Conservation (phyloP, 495 filamentous ascomycete genomes). For the Elasticomyces elasticus region DNA sequence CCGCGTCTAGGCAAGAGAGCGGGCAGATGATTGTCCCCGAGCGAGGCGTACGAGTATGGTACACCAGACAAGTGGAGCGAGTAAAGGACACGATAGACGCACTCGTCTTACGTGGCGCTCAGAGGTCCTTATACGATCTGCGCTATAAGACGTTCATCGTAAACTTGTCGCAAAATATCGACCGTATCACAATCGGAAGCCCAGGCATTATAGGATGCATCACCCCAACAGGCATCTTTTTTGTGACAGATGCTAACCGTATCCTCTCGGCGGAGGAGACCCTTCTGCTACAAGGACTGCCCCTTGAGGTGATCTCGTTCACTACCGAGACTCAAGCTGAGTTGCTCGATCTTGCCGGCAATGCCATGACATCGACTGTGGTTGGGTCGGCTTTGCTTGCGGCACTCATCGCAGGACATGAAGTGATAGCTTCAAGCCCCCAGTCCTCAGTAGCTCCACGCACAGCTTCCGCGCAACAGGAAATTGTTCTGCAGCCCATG, state of each 20-base stretch:
- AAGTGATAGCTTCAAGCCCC: conserved; percentile 1
- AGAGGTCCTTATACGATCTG: conserved; percentile 40
- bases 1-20: conserved; percentile 28
- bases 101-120: conserved; percentile 38
- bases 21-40: conserved; percentile 44
- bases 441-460: not conserved
- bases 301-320: conserved; percentile 50
- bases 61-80: conserved; percentile 42
- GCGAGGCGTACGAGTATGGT: conserved; percentile 44
- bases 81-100: conserved; percentile 63
- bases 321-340: conserved; percentile 54
- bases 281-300: conserved; percentile 62
- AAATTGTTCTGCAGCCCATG: not conserved
- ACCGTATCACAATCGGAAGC: conserved; percentile 52
- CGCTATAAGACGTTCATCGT: conserved; percentile 53
- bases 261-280: conserved; percentile 57
- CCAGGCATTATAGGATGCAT: conserved; percentile 59
- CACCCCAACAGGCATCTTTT: conserved; percentile 58
- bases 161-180: conserved; percentile 71
- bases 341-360: conserved; percentile 65
- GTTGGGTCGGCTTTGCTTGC: conserved; percentile 53
- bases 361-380: conserved; percentile 74
- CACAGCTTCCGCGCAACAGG: not conserved
- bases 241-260: conserved; percentile 51
- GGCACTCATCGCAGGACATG: conserved; percentile 39